These are phyloP conservation scores for Quercus alba DNA, from an alignment of 306 rosid genomes.

Conservation along the genomic window DNA sequence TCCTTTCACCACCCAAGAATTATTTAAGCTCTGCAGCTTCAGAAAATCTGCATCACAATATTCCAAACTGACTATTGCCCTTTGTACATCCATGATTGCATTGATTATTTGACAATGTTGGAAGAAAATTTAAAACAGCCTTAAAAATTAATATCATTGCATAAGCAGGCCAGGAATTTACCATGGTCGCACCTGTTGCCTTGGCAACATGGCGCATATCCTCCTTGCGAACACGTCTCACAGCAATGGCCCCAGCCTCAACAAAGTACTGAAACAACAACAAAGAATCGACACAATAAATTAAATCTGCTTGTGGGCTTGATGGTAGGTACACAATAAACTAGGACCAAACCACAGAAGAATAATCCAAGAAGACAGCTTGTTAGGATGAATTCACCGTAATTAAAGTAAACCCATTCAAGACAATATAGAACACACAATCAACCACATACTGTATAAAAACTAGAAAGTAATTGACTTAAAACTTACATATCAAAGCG, in stretches of 20 bases:
- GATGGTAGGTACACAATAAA: background rate
- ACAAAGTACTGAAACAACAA: conserved; percentile 74
- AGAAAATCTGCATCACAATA: background rate
- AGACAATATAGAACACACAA: background rate
- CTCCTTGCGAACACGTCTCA: conserved; percentile 88
- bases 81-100: background rate
- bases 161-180: conserved; percentile 25
- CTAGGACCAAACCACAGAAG: background rate
- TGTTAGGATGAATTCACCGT: background rate
- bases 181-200: conserved; percentile 98
- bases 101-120: background rate
- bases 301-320: background rate
- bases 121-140: background rate
- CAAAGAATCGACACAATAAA: background rate
- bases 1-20: background rate
- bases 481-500: background rate
- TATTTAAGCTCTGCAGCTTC: background rate
- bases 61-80: background rate
- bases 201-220: conserved; percentile 99
- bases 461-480: background rate
- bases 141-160: background rate
- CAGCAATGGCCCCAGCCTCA: conserved; percentile 97
- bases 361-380: background rate
- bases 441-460: background rate
- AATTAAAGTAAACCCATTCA: background rate